Percentiles rank a stretch among this genome's conserved stretches.
Conservation (phyloP, 305 asterid genomes). For the Fraxinus platypoda region DNA sequence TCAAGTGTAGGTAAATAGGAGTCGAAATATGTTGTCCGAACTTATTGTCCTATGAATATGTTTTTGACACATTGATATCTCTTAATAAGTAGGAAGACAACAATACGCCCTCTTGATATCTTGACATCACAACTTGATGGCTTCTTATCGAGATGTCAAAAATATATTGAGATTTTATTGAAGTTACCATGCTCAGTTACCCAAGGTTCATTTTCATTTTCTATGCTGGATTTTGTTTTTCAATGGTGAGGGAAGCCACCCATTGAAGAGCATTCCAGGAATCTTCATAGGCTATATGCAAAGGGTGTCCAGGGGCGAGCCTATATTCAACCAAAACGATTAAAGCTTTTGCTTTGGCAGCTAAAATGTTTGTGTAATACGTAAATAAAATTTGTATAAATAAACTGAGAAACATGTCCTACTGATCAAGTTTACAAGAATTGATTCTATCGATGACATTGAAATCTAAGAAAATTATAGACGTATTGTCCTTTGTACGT, state of each 20-base stretch:
- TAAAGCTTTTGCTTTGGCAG: conserved; percentile 32
- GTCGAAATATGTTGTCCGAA: not conserved
- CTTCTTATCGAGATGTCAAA: not conserved
- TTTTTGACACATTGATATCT: not conserved
- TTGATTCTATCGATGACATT: conserved; percentile 38
- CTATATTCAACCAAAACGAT: conserved; percentile 38
- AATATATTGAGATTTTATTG: conserved; percentile 1
- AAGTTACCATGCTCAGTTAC: conserved; percentile 33
- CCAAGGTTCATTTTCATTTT: conserved; percentile 26
- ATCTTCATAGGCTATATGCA: conserved; percentile 40
- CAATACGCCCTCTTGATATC: not conserved
- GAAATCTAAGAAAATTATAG: conserved; percentile 82
- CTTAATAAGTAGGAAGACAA: not conserved
- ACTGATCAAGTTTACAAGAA: conserved; percentile 47
- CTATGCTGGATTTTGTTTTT: not conserved
- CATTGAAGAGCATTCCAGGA: conserved; percentile 34
- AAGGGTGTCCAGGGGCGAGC: conserved; percentile 37
- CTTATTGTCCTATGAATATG: not conserved
- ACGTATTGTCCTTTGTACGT: conserved; percentile 88
- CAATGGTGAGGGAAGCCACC: conserved; percentile 24
- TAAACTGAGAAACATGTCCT: conserved; percentile 24
- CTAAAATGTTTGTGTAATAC: conserved; percentile 15
- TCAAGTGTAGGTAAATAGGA: not conserved
- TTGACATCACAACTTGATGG: not conserved
- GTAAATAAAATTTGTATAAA: conserved; percentile 27